Conservation (phyloP, 768 basidiomycete genomes). For the Leccinum truebloodii region DNA sequence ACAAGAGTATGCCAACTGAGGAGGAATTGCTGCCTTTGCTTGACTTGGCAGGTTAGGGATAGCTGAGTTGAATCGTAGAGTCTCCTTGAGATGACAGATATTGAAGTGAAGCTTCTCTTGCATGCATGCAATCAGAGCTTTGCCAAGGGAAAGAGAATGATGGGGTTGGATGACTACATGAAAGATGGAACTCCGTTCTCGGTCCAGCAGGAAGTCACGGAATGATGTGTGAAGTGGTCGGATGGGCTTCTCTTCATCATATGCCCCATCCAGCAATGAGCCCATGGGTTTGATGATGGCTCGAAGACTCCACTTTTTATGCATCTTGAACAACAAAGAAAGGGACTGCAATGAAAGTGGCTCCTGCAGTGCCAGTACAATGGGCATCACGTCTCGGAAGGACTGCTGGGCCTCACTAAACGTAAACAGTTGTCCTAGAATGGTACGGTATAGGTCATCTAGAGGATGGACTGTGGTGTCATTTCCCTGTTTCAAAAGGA, state of each 20-base stretch:
- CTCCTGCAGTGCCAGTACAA: neutral
- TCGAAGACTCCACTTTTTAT: neutral
- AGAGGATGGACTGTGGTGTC: neutral
- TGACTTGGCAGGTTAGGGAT: neutral
- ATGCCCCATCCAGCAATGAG: neutral
- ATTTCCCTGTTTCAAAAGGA: neutral
- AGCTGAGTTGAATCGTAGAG: neutral
- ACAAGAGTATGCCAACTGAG: neutral
- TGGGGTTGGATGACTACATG: neutral
- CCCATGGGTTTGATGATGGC: neutral
- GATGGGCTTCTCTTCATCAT: neutral
- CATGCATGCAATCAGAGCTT: neutral
- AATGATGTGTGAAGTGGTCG: neutral
- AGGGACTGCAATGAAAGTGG: neutral
- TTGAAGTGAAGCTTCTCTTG: neutral
- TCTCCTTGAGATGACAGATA: neutral
- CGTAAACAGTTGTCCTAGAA: neutral
- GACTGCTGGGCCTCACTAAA: neutral
- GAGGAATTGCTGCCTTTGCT: neutral
- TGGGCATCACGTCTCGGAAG: neutral
- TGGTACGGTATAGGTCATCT: neutral
- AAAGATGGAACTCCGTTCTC: neutral
- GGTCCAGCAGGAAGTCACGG: neutral
- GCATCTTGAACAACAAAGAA: neutral
- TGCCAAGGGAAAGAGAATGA: neutral